phyloP scores from a whole-genome alignment of 2,329 filamentous ascomycete genomes.

The Colletotrichum costaricense region DNA sequence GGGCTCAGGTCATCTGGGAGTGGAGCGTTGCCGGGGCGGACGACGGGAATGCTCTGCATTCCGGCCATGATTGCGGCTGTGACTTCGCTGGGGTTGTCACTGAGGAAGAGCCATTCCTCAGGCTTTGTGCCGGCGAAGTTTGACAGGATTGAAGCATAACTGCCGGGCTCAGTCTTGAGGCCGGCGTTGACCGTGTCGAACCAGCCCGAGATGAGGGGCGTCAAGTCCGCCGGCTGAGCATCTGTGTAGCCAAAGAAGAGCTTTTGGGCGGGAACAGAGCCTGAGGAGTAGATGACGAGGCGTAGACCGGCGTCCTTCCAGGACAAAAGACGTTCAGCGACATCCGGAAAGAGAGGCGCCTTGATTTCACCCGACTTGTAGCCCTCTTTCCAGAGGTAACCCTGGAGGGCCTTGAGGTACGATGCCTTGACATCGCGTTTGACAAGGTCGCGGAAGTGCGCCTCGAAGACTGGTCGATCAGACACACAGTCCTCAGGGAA shows the following conservation, averaged over 20 bases:
- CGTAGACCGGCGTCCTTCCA: slow-evolving; percentile 68
- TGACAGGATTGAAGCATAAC: slow-evolving; percentile 74
- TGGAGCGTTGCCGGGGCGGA: slow-evolving; percentile 77
- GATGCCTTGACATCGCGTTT: slow-evolving; percentile 78
- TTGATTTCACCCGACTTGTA: slow-evolving; percentile 77
- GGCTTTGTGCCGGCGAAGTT: slow-evolving; percentile 58
- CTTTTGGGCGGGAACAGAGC: slow-evolving; percentile 84
- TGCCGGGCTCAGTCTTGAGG: slow-evolving; percentile 73
- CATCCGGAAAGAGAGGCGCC: slow-evolving; percentile 81
- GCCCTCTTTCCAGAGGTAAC: slow-evolving; percentile 81
- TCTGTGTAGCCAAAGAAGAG: slow-evolving; percentile 78
- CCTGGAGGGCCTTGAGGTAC: slow-evolving; percentile 84
- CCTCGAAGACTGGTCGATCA: slow-evolving; percentile 69
- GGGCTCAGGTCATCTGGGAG: slow-evolving; percentile 62
- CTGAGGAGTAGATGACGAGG: slow-evolving; percentile 85
- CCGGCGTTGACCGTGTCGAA: slow-evolving; percentile 88
- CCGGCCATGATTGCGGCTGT: slow-evolving; percentile 70
- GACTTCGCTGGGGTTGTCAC: slow-evolving; percentile 80
- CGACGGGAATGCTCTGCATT: slow-evolving; percentile 72
- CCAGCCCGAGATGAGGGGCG: slow-evolving; percentile 70
- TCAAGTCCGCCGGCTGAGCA: slow-evolving; percentile 68
- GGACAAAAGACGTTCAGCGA: slow-evolving; percentile 68
- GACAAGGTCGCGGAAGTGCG: slow-evolving; percentile 78
- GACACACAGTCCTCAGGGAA: slow-evolving; percentile 75
- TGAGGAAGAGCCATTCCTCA: slow-evolving; percentile 78